phyloP scores from a whole-genome alignment of 441 rosid genomes.

The Melastoma candidum region DNA sequence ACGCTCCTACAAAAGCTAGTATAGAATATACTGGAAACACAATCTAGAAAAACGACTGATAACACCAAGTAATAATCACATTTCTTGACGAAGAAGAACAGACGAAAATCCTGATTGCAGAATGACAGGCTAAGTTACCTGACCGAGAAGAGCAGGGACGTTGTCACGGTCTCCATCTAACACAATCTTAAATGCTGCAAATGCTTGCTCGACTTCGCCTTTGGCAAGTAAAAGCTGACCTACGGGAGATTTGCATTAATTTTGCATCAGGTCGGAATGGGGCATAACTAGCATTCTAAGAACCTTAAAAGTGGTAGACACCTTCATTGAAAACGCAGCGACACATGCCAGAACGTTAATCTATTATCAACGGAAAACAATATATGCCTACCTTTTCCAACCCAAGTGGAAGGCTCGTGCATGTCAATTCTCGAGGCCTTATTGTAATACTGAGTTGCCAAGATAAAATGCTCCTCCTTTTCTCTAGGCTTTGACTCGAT shows the following conservation, averaged over 20 bases:
- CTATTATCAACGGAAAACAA: neutral
- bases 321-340: neutral
- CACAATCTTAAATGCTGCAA: slow-evolving; percentile 79
- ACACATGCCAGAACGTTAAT: neutral
- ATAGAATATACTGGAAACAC: too few relatives aligned
- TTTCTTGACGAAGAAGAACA: too few relatives aligned
- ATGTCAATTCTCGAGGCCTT: slow-evolving; percentile 94
- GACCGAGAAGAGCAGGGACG: slow-evolving; percentile 96
- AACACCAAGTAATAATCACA: too few relatives aligned
- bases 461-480: slow-evolving; percentile 86
- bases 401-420: slow-evolving; percentile 99
- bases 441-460: slow-evolving; percentile 81
- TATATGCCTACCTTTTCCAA: slow-evolving; percentile 70
- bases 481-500: slow-evolving; percentile 80
- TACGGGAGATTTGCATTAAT: slow-evolving; percentile 18
- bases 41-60: too few relatives aligned
- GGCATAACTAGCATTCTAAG: too few relatives aligned
- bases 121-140: slow-evolving; percentile 32
- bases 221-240: slow-evolving; percentile 97
- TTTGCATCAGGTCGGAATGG: too few relatives aligned
- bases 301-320: too few relatives aligned
- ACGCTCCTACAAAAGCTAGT: too few relatives aligned
- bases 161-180: slow-evolving; percentile 68
- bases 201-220: slow-evolving; percentile 92
- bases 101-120: too few relatives aligned